Percentiles rank a stretch among this genome's conserved stretches.
phyloP scores from a whole-genome alignment of 2,329 filamentous ascomycete species.

The Cryphonectria japonica region DNA sequence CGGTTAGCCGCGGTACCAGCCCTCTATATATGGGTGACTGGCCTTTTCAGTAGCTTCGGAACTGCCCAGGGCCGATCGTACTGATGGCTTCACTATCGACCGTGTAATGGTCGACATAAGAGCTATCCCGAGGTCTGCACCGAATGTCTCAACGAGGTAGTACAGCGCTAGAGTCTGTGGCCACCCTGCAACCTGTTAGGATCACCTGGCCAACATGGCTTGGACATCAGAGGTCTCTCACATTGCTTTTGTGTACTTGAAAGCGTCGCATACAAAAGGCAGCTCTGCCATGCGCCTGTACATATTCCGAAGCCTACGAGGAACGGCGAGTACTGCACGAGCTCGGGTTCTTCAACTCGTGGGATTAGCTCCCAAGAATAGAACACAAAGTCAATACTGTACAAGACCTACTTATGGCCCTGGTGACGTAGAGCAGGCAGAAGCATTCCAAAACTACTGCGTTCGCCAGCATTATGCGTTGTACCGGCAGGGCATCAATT shows the following conservation, averaged over 20 bases:
- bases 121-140: background rate
- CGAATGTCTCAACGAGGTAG: background rate
- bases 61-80: background rate
- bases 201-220: background rate
- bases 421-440: background rate
- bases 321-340: background rate
- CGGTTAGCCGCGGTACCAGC: background rate
- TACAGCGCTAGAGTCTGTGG: background rate
- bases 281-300: slow-evolving; percentile 2
- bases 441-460: background rate
- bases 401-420: background rate
- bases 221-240: background rate
- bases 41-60: background rate
- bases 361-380: background rate
- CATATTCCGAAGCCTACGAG: background rate
- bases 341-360: background rate
- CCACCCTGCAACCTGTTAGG: background rate
- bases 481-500: background rate
- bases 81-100: background rate
- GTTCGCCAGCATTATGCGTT: background rate
- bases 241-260: slow-evolving; percentile 4
- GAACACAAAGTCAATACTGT: background rate
- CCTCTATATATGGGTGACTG: background rate
- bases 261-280: background rate
- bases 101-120: background rate